Percentiles rank a stretch among this genome's conserved stretches.
Conservation (phyloP, 139 green algal genomes). For the Microglena sp. region DNA sequence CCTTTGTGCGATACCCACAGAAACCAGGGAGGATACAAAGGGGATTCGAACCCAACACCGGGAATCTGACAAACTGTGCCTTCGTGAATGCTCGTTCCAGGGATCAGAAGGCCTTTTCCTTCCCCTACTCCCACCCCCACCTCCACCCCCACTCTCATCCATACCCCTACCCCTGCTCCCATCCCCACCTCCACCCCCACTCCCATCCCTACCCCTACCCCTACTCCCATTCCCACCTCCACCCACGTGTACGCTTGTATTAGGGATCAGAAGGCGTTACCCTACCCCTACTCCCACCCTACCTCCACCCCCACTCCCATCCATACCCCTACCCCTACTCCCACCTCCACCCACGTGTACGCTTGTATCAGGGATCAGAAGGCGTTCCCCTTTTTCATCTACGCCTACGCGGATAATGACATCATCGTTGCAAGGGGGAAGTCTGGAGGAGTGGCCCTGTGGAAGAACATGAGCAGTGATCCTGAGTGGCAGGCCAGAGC, state of each 20-base stretch:
- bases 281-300: background rate
- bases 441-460: slow-evolving; percentile 37
- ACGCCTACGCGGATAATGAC: slow-evolving; percentile 29
- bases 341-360: background rate
- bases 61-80: too few relatives aligned
- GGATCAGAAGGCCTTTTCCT: too few relatives aligned
- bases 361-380: slow-evolving; percentile 25
- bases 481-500: slow-evolving; percentile 19
- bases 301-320: background rate
- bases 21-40: too few relatives aligned
- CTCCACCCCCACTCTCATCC: too few relatives aligned
- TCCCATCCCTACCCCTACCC: too few relatives aligned
- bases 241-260: background rate
- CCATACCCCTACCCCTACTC: background rate
- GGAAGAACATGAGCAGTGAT: slow-evolving; percentile 18
- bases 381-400: slow-evolving; percentile 49
- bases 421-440: slow-evolving; percentile 24
- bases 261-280: background rate
- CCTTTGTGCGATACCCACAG: too few relatives aligned
- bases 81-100: too few relatives aligned
- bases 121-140: too few relatives aligned
- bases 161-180: too few relatives aligned
- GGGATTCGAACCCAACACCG: too few relatives aligned
- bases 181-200: too few relatives aligned
- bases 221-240: too few relatives aligned